phyloP scores from a whole-genome alignment of 305 asterid species.

The Fraxinus paxiana region DNA sequence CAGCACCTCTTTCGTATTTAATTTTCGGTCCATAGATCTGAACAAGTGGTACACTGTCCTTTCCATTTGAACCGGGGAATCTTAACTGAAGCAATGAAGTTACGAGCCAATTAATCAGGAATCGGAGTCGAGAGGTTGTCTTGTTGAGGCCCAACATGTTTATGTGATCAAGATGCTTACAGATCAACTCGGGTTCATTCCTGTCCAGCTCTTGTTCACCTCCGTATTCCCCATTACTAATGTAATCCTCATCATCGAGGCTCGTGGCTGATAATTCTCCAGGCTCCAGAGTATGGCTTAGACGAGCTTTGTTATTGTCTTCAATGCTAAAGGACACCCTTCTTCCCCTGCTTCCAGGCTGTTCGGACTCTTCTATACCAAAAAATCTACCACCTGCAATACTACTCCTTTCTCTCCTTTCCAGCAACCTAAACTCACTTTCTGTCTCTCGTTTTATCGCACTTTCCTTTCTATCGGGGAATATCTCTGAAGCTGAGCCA shows the following conservation, averaged over 20 bases:
- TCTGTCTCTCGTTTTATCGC: conserved; percentile 92
- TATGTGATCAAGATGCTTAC: conserved; percentile 83
- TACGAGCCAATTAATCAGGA: conserved; percentile 86
- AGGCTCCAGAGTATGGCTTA: conserved; percentile 49
- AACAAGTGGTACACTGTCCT: conserved; percentile 52
- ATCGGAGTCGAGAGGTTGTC: conserved; percentile 78
- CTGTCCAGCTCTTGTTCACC: conserved; percentile 53
- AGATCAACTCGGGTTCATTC: conserved; percentile 61
- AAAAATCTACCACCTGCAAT: conserved; percentile 72
- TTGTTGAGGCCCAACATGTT: conserved; percentile 92
- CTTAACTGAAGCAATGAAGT: conserved; percentile 80
- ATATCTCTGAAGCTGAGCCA: conserved; percentile 45
- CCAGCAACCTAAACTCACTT: conserved; percentile 79
- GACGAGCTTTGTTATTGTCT: conserved; percentile 44
- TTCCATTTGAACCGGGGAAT: conserved; percentile 48
- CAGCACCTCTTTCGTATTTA: conserved; percentile 91
- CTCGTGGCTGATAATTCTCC: conserved; percentile 57
- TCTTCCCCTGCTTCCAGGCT: conserved; percentile 62
- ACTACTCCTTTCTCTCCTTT: conserved; percentile 78
- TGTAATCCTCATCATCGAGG: conserved; percentile 68
- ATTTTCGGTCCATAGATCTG: conserved; percentile 92
- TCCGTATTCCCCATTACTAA: conserved; percentile 64
- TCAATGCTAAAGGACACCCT: conserved; percentile 80
- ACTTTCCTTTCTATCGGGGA: conserved; percentile 64
- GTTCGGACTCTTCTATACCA: conserved; percentile 82